Evolutionary conservation across 495 filamentous ascomycete genomes (phyloP), one percentile per base, ranked within the genome.

Genomic region (Aspergillus haitiensis): DNA sequence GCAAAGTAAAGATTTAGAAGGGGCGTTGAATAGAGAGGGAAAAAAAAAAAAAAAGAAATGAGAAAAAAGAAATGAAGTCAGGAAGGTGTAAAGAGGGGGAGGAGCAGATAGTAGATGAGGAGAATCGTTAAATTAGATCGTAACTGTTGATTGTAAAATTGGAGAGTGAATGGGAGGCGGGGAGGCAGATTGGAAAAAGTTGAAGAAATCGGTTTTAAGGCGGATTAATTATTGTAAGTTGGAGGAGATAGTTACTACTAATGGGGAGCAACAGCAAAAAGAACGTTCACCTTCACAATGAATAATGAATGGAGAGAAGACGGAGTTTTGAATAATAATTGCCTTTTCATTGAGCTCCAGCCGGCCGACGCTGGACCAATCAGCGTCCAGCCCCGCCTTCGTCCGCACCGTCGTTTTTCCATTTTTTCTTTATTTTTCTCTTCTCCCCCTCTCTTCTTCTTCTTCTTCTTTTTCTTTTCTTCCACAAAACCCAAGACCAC

Each of bases 401-500:
- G 46, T 55, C 60, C 70, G 71, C 70, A 67, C 68, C 70, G 61
- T 72, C 63, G 66, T 73, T 77, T 70, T 70, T 70, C 70, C 71
- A 46, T 33, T 51, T 62, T 55, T 59, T 65, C 50, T 60, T 53
- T 45, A 21, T 12, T 31, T 35, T 44, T 48, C 64, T 67, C 11
- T 58, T 37, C 64, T 64, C 63, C 52, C 52, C 46, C 34, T 62
- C 52, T 61, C 60, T 51, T 62, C 62, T 63, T 61, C 46, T 56
- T 58, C 55, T 65, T 60, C 35, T 54, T 64, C 52, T 52, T 57
- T 59, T 52, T 54, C 55, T 71, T 62, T 73, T 81, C 73, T 76
- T 74, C 67, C 63, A 74, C 63, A 60, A 75, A 77, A 78, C 78
- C 70, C 78, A 85, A 88, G 90, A 94, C 91, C 91, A 88, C 86